phyloP scores from a whole-genome alignment of 163 green algal species.

The Coccomyxa subellipsoidea region DNA sequence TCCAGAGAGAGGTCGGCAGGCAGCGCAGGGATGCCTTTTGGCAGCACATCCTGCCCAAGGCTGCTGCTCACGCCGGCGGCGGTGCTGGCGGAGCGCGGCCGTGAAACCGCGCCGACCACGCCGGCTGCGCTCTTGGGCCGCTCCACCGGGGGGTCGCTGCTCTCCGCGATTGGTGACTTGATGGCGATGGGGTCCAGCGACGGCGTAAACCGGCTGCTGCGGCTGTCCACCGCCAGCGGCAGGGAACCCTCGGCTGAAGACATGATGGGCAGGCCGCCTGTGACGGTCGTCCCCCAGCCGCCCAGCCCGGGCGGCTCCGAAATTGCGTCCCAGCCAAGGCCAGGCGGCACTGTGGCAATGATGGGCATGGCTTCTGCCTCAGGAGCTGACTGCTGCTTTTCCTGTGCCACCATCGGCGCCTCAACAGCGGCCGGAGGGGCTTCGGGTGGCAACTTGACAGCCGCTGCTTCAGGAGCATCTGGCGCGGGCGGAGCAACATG shows the following conservation, averaged over 20 bases:
- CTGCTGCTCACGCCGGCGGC: not conserved
- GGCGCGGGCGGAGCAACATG: not conserved
- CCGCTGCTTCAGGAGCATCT: not conserved
- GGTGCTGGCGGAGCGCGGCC: not conserved
- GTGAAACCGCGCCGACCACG: not conserved
- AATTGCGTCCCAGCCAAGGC: constrained; percentile 1
- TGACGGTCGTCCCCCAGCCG: not conserved
- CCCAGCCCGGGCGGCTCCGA: not conserved
- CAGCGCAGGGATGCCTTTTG: constrained; percentile 40
- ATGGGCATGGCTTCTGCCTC: not conserved
- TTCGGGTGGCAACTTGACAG: not conserved
- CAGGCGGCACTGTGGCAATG: not conserved
- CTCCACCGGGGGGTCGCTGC: not conserved
- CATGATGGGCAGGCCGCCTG: not conserved
- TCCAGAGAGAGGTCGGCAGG: constrained; percentile 29
- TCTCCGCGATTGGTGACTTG: not conserved
- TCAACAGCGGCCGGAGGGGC: not conserved
- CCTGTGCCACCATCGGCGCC: not conserved
- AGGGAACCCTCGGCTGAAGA: not conserved
- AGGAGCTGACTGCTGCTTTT: not conserved
- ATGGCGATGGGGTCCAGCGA: not conserved
- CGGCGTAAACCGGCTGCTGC: not conserved
- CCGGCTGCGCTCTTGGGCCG: not conserved
- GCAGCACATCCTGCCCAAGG: constrained; percentile 21
- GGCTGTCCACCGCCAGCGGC: not conserved